These are phyloP conservation scores for Russula ochroleuca DNA, from an alignment of 768 basidiomycete species.

Conservation along the genomic window DNA sequence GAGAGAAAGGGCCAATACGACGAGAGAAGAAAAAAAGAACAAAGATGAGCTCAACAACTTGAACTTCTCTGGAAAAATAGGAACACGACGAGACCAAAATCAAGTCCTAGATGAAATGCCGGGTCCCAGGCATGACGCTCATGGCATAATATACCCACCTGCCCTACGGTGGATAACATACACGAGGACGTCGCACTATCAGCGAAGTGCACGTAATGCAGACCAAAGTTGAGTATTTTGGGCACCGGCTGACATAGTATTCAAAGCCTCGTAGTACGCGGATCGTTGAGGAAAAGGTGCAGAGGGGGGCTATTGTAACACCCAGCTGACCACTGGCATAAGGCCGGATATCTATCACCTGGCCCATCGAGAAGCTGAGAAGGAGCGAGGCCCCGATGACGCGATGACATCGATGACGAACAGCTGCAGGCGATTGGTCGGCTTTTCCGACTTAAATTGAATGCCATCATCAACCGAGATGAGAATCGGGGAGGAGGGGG, in stretches of 20 bases:
- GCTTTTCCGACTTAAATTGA: not conserved
- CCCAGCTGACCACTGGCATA: not conserved
- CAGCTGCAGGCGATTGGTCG: conserved; percentile 7
- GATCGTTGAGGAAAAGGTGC: not conserved
- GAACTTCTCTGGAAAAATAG: not conserved
- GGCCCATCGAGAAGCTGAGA: not conserved
- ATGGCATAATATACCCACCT: too few species aligned
- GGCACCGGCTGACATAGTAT: not conserved
- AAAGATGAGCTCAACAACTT: not conserved
- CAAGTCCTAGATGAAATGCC: conserved; percentile 3
- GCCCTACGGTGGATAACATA: too few species aligned
- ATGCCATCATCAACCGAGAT: not conserved
- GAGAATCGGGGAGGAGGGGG: conserved; percentile 6
- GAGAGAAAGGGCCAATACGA: not conserved
- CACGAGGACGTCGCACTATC: not conserved
- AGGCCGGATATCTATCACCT: not conserved
- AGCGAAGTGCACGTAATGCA: conserved; percentile 10
- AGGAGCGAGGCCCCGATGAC: not conserved
- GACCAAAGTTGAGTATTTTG: not conserved
- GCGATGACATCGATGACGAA: conserved; percentile 1
- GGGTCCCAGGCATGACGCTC: not conserved
- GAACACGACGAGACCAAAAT: conserved; percentile 5
- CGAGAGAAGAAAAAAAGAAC: conserved; percentile 8
- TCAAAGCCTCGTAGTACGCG: not conserved
- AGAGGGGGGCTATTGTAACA: not conserved